Conservation (phyloP, 2,329 filamentous ascomycete genomes). For the Exophiala spinifera region DNA sequence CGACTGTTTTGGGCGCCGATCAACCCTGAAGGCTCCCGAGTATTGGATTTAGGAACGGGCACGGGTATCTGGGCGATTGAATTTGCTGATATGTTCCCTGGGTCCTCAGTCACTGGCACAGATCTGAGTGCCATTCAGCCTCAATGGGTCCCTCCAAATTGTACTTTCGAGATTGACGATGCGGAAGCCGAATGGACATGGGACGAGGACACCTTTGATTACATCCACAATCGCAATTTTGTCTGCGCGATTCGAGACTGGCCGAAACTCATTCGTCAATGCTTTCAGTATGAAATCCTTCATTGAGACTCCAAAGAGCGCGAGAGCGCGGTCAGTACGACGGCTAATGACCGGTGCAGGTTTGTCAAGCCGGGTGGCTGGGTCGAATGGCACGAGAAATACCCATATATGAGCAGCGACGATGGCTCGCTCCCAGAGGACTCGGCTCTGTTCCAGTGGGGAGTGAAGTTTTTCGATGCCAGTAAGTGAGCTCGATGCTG, state of each 20-base stretch:
- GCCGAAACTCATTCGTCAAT: conserved; percentile 13
- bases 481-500: conserved; percentile 27
- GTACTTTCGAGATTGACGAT: conserved; percentile 35
- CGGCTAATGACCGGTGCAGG: neutral
- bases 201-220: conserved; percentile 30
- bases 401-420: too few relatives aligned
- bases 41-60: conserved; percentile 25
- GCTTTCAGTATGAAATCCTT: too few relatives aligned
- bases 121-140: conserved; percentile 28
- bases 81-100: conserved; percentile 28
- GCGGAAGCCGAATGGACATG: conserved; percentile 31
- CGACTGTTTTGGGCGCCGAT: conserved; percentile 27
- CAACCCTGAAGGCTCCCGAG: conserved; percentile 9
- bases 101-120: conserved; percentile 20
- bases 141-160: conserved; percentile 31
- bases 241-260: conserved; percentile 15
- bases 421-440: too few relatives aligned
- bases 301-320: neutral
- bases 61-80: conserved; percentile 25
- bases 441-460: too few relatives aligned
- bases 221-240: conserved; percentile 32
- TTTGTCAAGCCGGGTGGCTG: conserved; percentile 34
- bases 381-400: conserved; percentile 30
- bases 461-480: too few relatives aligned
- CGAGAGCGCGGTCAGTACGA: conserved; percentile 16